Percentiles rank a stretch among this genome's conserved stretches.
phyloP scores from a whole-genome alignment of 371 early-diverging fungal species.

The Mucor indicus region DNA sequence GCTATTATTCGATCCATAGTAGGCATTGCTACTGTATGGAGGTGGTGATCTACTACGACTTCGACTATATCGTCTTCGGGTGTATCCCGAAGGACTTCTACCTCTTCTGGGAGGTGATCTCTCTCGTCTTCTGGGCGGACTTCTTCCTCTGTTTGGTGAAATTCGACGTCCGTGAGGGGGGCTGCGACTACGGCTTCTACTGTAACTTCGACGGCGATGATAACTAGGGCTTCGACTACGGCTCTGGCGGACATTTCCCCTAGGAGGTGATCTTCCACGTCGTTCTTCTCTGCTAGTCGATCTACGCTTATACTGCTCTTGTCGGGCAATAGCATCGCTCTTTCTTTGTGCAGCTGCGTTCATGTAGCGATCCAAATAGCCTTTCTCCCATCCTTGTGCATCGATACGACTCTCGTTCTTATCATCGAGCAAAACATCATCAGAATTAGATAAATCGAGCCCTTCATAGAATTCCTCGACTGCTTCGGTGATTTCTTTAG shows the following conservation, averaged over 20 bases:
- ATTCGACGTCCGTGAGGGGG: background rate
- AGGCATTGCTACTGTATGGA: background rate
- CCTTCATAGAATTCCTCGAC: conserved; percentile 51
- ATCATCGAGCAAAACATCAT: conserved; percentile 23
- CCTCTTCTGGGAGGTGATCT: conserved; percentile 4
- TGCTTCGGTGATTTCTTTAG: conserved; percentile 27
- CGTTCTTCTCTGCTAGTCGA: background rate
- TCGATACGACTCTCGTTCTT: conserved; percentile 22
- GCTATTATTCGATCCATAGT: background rate
- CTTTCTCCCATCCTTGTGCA: conserved; percentile 61
- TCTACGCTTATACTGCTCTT: background rate
- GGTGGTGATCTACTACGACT: conserved; percentile 11
- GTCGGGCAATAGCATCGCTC: background rate
- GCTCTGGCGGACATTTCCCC: background rate
- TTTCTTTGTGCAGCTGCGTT: conserved; percentile 12
- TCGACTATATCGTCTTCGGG: conserved; percentile 1
- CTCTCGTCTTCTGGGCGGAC: conserved; percentile 6
- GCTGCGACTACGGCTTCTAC: conserved; percentile 7
- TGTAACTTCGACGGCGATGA: background rate
- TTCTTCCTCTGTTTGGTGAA: conserved; percentile 10
- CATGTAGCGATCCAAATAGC: conserved; percentile 44
- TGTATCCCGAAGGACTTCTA: conserved; percentile 9
- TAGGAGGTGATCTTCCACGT: background rate
- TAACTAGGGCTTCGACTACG: conserved; percentile 5
- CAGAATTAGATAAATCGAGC: conserved; percentile 21